Evolutionary conservation across 352 stramenopile genomes (phyloP), one percentile per base, ranked within the genome.

Genomic region (Phytophthora pistaciae): DNA sequence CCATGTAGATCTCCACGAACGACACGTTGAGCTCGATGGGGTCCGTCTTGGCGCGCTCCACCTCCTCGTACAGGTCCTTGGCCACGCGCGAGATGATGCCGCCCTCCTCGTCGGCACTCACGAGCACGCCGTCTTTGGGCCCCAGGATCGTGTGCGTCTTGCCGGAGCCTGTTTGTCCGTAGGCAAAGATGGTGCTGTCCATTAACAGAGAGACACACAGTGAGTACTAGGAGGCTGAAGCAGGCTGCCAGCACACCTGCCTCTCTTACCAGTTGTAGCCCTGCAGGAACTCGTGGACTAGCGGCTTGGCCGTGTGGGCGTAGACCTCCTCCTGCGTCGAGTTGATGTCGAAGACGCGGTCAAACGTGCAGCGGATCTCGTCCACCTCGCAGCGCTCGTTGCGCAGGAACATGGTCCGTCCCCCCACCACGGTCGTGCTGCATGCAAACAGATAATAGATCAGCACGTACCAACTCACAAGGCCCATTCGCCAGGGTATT

Each of bases 131-230:
- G 66, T 93, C 85, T 29, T 87, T 88, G 10, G 85, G 85, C 0
- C 87, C 87, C 5, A 91, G 69, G 48, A 94, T 92, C 23, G 87
- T 94, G 62, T 94, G 87, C n/a, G 95, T 98, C 68, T 98, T 98
- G 57, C 95, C 95, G 2, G 85, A 96, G 20, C 95, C 94, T 5
- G 92, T 98, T 72, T 97, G 92, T 3, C 92, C 92, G 70, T 97
- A 97, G 25, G 88, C 90, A 59, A 98, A 97, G 55, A 97, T 95
- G 42, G 91, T 97, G 44, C 83, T 69, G 14, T 25, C 33, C 21
- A 31, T 23, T 23, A 48, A 54, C 3, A 50, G 27, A 58, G 48
- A 56, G 33, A 64, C 55, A 5, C 33, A 42, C 10, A 42, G 36
- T 42, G 10, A 42, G 36, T 33, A 33, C 29, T 33, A 16, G 36